These are phyloP conservation scores for Fusarium longipes DNA, from an alignment of 2,329 filamentous ascomycete genomes.

Conservation along the genomic window DNA sequence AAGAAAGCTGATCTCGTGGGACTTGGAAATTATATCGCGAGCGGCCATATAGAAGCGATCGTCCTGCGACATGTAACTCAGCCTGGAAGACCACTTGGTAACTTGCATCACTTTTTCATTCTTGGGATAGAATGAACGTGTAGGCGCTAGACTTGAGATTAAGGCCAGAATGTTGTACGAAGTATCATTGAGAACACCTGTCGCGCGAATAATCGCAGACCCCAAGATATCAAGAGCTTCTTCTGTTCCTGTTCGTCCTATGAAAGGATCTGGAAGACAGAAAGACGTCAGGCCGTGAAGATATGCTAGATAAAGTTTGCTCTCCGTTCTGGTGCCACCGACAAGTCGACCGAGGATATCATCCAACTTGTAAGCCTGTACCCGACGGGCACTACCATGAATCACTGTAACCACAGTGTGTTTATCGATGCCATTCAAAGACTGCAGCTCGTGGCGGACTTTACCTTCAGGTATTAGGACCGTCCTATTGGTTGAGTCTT, in stretches of 20 bases:
- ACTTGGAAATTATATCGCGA: neutral
- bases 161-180: no score
- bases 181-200: neutral
- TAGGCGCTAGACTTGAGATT: constrained; percentile 8
- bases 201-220: constrained; percentile 59
- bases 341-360: constrained; percentile 59
- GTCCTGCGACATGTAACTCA: constrained; percentile 60
- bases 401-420: constrained; percentile 55
- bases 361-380: constrained; percentile 63
- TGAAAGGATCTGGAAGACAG: constrained; percentile 62
- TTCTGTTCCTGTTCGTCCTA: constrained; percentile 64
- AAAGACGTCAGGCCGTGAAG: constrained; percentile 67
- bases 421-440: no score
- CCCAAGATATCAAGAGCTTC: constrained; percentile 60
- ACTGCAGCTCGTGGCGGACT: no score
- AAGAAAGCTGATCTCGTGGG: constrained; percentile 21
- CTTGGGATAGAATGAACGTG: constrained; percentile 60
- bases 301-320: constrained; percentile 62
- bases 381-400: constrained; percentile 14
- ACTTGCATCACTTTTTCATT: constrained; percentile 58
- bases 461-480: constrained; percentile 55
- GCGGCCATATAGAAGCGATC: constrained; percentile 50
- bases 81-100: constrained; percentile 54
- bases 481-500: constrained; percentile 46
- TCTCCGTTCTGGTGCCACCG: constrained; percentile 62